These are phyloP conservation scores for Aphanomyces cochlioides DNA, from an alignment of 352 stramenopile genomes.

Conservation along the genomic window DNA sequence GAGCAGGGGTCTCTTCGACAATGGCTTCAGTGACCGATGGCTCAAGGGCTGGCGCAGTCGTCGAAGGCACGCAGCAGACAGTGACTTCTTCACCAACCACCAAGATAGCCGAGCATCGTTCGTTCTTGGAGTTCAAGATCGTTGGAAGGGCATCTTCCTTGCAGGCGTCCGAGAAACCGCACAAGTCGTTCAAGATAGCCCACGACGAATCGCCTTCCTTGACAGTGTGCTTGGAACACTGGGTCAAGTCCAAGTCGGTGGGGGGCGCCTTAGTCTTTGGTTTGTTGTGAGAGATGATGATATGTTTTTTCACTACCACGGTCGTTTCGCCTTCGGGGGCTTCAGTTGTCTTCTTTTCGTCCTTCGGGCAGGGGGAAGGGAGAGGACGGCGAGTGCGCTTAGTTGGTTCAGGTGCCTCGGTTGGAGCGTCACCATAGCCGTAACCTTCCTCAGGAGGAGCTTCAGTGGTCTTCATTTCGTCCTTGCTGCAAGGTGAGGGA, in stretches of 20 bases:
- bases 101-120: conserved; percentile 2
- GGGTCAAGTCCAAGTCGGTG: background rate
- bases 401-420: background rate
- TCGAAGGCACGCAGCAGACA: background rate
- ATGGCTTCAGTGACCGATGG: background rate
- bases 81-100: conserved; percentile 8
- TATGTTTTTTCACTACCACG: background rate
- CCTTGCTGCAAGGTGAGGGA: background rate
- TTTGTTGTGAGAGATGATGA: conserved; percentile 18
- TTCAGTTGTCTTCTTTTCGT: conserved; percentile 1
- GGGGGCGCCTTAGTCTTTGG: background rate
- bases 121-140: conserved; percentile 5
- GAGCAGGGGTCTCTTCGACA: no score
- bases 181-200: background rate
- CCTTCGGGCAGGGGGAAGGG: conserved; percentile 1
- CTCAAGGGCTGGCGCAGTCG: background rate
- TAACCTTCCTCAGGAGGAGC: no score
- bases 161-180: conserved; percentile 5
- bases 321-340: background rate
- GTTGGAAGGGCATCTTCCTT: conserved; percentile 8
- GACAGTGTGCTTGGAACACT: background rate
- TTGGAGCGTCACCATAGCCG: no score
- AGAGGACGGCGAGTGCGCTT: background rate
- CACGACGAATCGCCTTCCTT: conserved; percentile 5
- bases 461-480: background rate